phyloP scores from a whole-genome alignment of 306 rosid genomes.

The Cicer bijugum region DNA sequence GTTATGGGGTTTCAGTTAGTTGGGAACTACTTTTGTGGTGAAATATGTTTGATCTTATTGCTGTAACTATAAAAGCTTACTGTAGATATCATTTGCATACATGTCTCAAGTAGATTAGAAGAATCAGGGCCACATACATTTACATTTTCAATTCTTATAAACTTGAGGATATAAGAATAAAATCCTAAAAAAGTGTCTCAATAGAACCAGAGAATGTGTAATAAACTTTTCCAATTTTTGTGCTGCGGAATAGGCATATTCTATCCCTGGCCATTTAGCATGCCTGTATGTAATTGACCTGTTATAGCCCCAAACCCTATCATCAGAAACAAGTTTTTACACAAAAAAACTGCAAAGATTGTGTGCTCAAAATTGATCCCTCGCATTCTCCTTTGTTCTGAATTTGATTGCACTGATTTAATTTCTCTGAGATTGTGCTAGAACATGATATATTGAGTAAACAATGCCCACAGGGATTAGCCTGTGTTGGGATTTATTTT shows the following conservation, averaged over 20 bases:
- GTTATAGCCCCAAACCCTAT: neutral
- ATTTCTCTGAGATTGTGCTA: slow-evolving; percentile 1
- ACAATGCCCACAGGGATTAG: neutral
- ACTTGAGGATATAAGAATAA: neutral
- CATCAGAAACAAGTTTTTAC: neutral
- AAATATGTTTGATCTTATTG: slow-evolving; percentile 36
- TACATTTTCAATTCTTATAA: neutral
- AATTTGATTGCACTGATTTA: neutral
- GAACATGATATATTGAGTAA: slow-evolving; percentile 2
- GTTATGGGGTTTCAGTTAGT: slow-evolving; percentile 38
- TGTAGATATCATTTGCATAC: slow-evolving; percentile 32
- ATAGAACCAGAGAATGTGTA: neutral
- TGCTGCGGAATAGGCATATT: neutral
- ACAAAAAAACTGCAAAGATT: no score
- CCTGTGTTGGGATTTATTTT: neutral
- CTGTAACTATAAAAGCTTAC: slow-evolving; percentile 30
- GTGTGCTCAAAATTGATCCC: no score
- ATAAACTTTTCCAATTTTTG: neutral
- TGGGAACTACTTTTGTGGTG: slow-evolving; percentile 21
- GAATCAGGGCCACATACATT: slow-evolving; percentile 1
- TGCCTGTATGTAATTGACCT: neutral
- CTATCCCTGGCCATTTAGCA: neutral
- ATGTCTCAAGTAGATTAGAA: slow-evolving; percentile 32
- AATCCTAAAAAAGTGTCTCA: neutral
- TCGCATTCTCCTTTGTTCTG: neutral